Conservation (phyloP, 805 yeast species). For the Candida saitoana region DNA sequence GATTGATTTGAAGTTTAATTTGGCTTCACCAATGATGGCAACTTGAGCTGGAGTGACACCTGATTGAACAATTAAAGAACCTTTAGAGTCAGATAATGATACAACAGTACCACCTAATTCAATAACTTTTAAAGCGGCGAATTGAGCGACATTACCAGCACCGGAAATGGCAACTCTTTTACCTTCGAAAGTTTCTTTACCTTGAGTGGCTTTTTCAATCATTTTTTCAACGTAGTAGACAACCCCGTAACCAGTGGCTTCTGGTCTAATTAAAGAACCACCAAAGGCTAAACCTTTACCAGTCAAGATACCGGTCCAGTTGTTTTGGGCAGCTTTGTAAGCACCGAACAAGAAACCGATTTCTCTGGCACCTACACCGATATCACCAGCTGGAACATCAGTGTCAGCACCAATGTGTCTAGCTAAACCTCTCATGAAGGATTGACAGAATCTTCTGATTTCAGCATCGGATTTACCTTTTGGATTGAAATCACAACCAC, state of each 20-base stretch:
- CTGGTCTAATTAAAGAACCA: constrained; percentile 98
- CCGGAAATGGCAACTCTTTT: constrained; percentile 96
- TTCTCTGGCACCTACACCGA: constrained; percentile 97
- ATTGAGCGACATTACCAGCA: constrained; percentile 98
- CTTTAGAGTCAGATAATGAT: constrained; percentile 92
- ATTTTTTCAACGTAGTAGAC: constrained; percentile 96
- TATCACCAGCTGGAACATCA: constrained; percentile 99
- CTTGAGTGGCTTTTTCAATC: constrained; percentile 88
- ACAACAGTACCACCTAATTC: constrained; percentile 96
- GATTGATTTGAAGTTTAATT: constrained; percentile 72
- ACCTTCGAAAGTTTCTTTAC: constrained; percentile 86
- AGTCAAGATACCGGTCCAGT: constrained; percentile 95
- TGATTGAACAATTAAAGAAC: constrained; percentile 69
- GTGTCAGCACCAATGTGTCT: constrained; percentile 96
- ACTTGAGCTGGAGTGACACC: constrained; percentile 87
- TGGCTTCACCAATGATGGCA: constrained; percentile 69
- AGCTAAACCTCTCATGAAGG: constrained; percentile 93
- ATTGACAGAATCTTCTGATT: constrained; percentile 93
- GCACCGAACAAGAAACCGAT: constrained; percentile 95
- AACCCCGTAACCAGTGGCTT: constrained; percentile 98
- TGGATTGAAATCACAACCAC: constrained; percentile 98
- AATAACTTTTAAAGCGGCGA: constrained; percentile 94
- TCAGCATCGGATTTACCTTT: constrained; percentile 90
- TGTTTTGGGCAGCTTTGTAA: constrained; percentile 84
- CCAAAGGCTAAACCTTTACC: constrained; percentile 99